Conservation (phyloP, 2,329 filamentous ascomycete species). For the Aureobasidium sp. region DNA sequence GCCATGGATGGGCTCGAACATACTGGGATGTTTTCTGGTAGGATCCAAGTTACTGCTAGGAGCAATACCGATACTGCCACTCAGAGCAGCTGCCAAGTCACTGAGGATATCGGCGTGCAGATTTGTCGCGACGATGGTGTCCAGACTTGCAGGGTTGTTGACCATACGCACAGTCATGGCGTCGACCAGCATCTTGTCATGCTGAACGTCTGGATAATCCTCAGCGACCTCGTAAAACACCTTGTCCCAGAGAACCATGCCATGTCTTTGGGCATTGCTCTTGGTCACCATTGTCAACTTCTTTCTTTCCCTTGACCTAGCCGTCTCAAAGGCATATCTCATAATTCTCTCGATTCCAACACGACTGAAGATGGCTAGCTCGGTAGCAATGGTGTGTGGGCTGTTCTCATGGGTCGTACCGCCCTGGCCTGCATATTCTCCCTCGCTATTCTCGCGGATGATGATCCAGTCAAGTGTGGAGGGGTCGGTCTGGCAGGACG, state of each 20-base stretch:
- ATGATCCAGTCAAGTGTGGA: constrained; percentile 40
- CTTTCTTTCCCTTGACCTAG: constrained; percentile 33
- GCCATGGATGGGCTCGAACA: constrained; percentile 51
- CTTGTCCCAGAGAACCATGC: constrained; percentile 42
- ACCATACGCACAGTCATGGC: constrained; percentile 41
- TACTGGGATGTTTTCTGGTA: constrained; percentile 46
- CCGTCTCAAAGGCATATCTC: constrained; percentile 40
- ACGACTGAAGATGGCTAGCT: constrained; percentile 38
- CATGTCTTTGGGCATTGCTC: constrained; percentile 40
- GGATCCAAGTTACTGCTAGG: constrained; percentile 60
- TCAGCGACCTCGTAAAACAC: constrained; percentile 38
- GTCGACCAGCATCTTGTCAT: constrained; percentile 43
- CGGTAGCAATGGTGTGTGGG: constrained; percentile 34
- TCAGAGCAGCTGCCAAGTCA: constrained; percentile 57
- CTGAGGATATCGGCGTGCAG: constrained; percentile 54
- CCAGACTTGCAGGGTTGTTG: constrained; percentile 34
- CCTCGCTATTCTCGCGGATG: constrained; percentile 39
- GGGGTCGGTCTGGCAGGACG: constrained; percentile 24
- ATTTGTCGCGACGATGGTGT: constrained; percentile 42
- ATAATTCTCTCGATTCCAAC: constrained; percentile 40
- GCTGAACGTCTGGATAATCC: constrained; percentile 36
- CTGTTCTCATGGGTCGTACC: constrained; percentile 34
- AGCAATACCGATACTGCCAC: constrained; percentile 60
- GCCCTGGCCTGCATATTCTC: constrained; percentile 40
- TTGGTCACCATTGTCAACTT: constrained; percentile 43